Base-by-base conservation (phyloP, 1,284 basidiomycete genomes). In the Apiotrichum mycotoxinovorans region DNA sequence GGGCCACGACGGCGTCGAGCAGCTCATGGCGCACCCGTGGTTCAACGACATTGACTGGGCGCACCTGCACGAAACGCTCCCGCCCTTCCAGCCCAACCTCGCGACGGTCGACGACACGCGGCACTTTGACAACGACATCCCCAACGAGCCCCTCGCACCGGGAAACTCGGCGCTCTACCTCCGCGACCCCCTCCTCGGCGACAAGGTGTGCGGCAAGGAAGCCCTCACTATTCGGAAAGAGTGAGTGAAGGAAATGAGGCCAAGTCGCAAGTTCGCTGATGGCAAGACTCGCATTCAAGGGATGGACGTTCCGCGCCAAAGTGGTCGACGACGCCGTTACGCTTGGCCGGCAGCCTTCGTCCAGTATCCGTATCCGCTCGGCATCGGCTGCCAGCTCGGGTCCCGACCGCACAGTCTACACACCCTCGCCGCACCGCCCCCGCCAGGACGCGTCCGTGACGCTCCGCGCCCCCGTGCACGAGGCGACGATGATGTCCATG, bases 51-150 rank as follows among this genome's bases (percentile, higher is more conserved):
- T 95, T 51, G 88, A 97, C 72, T 98, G 94, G 94, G 78, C 81
- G 41, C 87, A 67, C 63, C 86, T 95, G 52, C 88, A 90, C 75
- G 81, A 82, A 51, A 85, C 85, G 69, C 81, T 83, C 52, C 87
- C 94, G 14, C 94, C 94, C 18, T 97, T 94, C 80, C 84, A 83
- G 58, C 94, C 95, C 18, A 86, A 91, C 55, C 82, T 98, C 52
- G 79, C 72, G 42, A 80, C 83, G 59, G 87, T 87, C 27, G 88
- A 87, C 68, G 91, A 96, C 75, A 95, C 91, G 26, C 81, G 84
- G 63, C 91, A 95, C 75, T 94, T 95, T 66, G 91, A 94, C 76
- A 85, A 89, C 57, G 91, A 94, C 74, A 97, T 97, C 63, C 90
- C 91, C 33, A 79, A 88, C 47, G 89, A 93, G 86, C 90, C 91